Conservation (phyloP, 768 basidiomycete genomes). For the Tulasnella sp. region DNA sequence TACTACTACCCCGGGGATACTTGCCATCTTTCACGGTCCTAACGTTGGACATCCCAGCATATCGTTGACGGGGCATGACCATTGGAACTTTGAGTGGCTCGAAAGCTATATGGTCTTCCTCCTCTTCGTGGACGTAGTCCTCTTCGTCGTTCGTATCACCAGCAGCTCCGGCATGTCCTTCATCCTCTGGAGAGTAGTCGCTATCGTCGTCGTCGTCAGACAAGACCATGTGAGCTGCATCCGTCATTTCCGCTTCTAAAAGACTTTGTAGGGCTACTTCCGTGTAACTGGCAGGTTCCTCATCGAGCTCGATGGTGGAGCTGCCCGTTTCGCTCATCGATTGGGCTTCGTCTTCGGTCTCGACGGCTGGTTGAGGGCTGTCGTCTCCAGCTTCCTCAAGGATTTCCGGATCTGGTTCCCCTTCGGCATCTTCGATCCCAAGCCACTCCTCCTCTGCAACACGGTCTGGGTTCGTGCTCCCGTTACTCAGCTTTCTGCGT, state of each 20-base stretch:
- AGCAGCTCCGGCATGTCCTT: conserved; percentile 39
- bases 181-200: conserved; percentile 36
- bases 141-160: conserved; percentile 35
- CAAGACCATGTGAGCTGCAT: neutral
- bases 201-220: conserved; percentile 35
- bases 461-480: conserved; percentile 25
- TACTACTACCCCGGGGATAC: conserved; percentile 31
- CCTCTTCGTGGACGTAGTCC: conserved; percentile 26
- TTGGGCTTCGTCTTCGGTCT: neutral
- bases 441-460: conserved; percentile 21
- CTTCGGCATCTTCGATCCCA: conserved; percentile 8
- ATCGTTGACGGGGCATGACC: conserved; percentile 61
- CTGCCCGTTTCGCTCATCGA: neutral
- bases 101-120: conserved; percentile 12
- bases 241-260: neutral
- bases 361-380: neutral
- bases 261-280: neutral
- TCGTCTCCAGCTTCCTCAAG: neutral
- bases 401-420: neutral
- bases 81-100: conserved; percentile 42
- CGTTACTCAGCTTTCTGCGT: conserved; percentile 22
- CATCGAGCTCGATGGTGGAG: neutral
- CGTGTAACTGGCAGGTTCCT: neutral
- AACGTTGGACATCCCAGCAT: conserved; percentile 67
- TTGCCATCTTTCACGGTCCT: conserved; percentile 84